Conservation (phyloP, 1,284 basidiomycete species). For the Sphagnurus paluster region DNA sequence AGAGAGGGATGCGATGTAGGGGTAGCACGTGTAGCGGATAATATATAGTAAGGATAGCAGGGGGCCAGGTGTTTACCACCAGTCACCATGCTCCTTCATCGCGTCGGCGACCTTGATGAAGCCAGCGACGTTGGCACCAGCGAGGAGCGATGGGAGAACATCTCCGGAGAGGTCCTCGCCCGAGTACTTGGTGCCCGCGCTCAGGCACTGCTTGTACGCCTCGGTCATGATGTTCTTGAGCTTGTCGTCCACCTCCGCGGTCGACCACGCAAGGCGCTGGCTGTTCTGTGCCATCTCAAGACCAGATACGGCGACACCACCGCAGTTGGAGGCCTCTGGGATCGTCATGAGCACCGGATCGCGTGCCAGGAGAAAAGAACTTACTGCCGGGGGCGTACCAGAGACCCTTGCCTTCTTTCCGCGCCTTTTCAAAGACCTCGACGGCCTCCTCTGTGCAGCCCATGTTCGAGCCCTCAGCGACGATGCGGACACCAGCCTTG, state of each 20-base stretch:
- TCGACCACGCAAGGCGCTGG: conserved; percentile 66
- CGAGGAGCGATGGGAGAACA: conserved; percentile 61
- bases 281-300: conserved; percentile 87
- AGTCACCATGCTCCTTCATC: conserved; percentile 73
- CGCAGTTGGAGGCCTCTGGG: conserved; percentile 65
- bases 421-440: conserved; percentile 69
- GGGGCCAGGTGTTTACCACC: no score
- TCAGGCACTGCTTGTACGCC: conserved; percentile 48
- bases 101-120: conserved; percentile 72
- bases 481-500: conserved; percentile 69
- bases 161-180: conserved; percentile 42
- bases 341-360: conserved; percentile 5
- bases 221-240: conserved; percentile 78
- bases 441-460: conserved; percentile 74
- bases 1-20: no score
- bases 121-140: conserved; percentile 77
- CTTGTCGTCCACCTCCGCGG: conserved; percentile 69
- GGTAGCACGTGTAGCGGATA: no score
- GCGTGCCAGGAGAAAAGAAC: conserved; percentile 16
- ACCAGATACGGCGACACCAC: conserved; percentile 71
- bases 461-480: conserved; percentile 83
- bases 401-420: conserved; percentile 49
- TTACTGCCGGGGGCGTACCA: conserved; percentile 75
- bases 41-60: no score
- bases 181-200: conserved; percentile 62